Conservation (phyloP, 2,329 filamentous ascomycete species). For the Colletotrichum abscissum region DNA sequence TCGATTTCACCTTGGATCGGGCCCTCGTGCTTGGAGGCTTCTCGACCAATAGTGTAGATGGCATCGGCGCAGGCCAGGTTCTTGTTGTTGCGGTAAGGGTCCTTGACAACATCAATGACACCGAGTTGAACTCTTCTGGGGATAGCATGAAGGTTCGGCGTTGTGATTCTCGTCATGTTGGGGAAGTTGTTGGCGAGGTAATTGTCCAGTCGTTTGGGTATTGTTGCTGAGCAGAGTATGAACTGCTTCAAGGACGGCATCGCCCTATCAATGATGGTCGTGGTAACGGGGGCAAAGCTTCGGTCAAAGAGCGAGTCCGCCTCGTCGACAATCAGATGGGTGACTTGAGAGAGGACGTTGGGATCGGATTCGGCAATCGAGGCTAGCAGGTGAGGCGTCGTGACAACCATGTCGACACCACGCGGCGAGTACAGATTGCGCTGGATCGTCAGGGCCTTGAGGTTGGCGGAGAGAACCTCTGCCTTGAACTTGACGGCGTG, state of each 20-base stretch:
- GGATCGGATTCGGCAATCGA: constrained; percentile 91
- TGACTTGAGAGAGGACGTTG: constrained; percentile 91
- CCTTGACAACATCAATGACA: constrained; percentile 89
- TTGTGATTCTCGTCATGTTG: constrained; percentile 85
- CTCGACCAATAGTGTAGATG: constrained; percentile 92
- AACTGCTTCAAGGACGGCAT: constrained; percentile 86
- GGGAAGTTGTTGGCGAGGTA: constrained; percentile 87
- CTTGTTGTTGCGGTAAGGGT: constrained; percentile 96
- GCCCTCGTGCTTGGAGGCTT: constrained; percentile 70
- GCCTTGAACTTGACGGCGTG: constrained; percentile 90
- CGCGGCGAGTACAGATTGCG: constrained; percentile 82
- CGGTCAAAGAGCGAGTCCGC: constrained; percentile 96
- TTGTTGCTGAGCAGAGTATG: constrained; percentile 94
- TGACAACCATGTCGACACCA: constrained; percentile 87
- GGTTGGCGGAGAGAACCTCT: constrained; percentile 81
- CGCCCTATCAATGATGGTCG: constrained; percentile 82
- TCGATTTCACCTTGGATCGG: constrained; percentile 67
- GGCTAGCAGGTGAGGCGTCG: constrained; percentile 89
- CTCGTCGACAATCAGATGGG: constrained; percentile 91
- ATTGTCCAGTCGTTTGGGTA: constrained; percentile 88
- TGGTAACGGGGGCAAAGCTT: constrained; percentile 88
- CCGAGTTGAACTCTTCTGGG: constrained; percentile 93
- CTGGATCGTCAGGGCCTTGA: constrained; percentile 83
- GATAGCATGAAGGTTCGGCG: constrained; percentile 95
- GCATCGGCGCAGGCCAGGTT: constrained; percentile 92